These are phyloP conservation scores for Pontederia crassipes DNA, from an alignment of 176 grass and related monocot genomes.

Conservation along the genomic window DNA sequence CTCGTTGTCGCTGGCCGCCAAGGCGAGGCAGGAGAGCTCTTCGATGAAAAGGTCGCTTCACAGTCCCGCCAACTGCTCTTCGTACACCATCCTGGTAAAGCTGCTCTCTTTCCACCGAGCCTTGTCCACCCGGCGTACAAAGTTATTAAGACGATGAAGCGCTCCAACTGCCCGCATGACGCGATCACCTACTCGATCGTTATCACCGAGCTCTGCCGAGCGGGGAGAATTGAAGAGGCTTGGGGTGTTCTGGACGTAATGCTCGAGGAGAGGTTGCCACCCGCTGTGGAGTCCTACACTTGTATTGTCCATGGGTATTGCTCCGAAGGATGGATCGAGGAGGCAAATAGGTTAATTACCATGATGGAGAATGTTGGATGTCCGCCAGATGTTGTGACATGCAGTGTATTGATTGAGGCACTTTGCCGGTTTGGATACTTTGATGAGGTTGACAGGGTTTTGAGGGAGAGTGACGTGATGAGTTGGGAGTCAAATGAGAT, in stretches of 20 bases:
- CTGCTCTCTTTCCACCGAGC: slow-evolving; percentile 13
- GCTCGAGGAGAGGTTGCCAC: slow-evolving; percentile 22
- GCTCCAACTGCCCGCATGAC: slow-evolving; percentile 24
- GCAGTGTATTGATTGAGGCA: slow-evolving; percentile 51
- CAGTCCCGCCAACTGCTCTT: slow-evolving; percentile 21
- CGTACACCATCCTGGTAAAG: slow-evolving; percentile 34
- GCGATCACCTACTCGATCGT: slow-evolving; percentile 28
- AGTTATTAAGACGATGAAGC: slow-evolving; percentile 20
- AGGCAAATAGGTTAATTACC: slow-evolving; percentile 40
- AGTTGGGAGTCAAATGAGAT: slow-evolving; percentile 55
- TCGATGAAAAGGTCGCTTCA: slow-evolving; percentile 32
- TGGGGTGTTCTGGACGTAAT: slow-evolving; percentile 47
- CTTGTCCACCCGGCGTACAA: slow-evolving; percentile 10
- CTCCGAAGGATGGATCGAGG: slow-evolving; percentile 28
- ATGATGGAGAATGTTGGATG: slow-evolving; percentile 23
- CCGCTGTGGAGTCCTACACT: slow-evolving; percentile 41
- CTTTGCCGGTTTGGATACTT: slow-evolving; percentile 42
- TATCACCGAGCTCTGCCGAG: slow-evolving; percentile 42
- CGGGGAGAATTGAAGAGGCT: slow-evolving; percentile 36
- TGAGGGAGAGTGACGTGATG: slow-evolving; percentile 34
- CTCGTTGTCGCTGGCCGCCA: slow-evolving; percentile 21
- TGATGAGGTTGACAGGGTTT: slow-evolving; percentile 34
- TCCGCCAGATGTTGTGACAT: slow-evolving; percentile 50
- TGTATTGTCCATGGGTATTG: slow-evolving; percentile 45
- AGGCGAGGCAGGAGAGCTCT: slow-evolving; percentile 16